These are phyloP conservation scores for Cadophora sp. DNA, from an alignment of 2,329 filamentous ascomycete genomes.

Conservation along the genomic window DNA sequence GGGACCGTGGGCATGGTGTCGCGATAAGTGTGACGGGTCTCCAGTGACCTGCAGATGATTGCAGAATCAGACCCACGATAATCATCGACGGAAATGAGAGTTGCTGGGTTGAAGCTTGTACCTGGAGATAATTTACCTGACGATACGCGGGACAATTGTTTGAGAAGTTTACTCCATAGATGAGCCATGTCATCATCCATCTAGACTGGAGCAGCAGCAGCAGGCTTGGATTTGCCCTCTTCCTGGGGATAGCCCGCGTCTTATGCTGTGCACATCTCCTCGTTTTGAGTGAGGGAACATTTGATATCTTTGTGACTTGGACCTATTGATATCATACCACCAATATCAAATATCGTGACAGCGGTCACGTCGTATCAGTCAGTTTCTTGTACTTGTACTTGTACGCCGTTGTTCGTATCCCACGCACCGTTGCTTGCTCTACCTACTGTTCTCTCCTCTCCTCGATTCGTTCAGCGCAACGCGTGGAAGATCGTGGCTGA, in stretches of 20 bases:
- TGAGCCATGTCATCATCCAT: no score
- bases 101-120: conserved; percentile 16
- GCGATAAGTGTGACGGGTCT: conserved; percentile 8
- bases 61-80: not conserved
- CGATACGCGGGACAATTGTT: not conserved
- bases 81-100: not conserved
- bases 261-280: conserved; percentile 8
- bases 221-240: not conserved
- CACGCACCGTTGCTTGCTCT: not conserved
- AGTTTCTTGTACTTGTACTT: not conserved
- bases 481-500: conserved; percentile 17
- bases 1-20: conserved; percentile 6
- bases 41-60: conserved; percentile 2
- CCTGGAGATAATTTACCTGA: not conserved
- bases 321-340: not conserved
- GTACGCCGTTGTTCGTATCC: conserved; percentile 6
- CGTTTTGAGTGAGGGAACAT: not conserved
- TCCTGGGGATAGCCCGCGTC: not conserved
- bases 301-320: conserved; percentile 7
- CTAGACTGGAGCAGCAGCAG: not conserved
- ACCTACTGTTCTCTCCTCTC: not conserved
- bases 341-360: conserved; percentile 4
- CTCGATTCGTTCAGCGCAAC: not conserved
- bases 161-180: not conserved
- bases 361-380: not conserved